A percentile compares a stretch with the other conserved stretches of the same genome.
Conservation (phyloP, 1,284 basidiomycete species). For the Pseudozyma tsukubaensis region DNA sequence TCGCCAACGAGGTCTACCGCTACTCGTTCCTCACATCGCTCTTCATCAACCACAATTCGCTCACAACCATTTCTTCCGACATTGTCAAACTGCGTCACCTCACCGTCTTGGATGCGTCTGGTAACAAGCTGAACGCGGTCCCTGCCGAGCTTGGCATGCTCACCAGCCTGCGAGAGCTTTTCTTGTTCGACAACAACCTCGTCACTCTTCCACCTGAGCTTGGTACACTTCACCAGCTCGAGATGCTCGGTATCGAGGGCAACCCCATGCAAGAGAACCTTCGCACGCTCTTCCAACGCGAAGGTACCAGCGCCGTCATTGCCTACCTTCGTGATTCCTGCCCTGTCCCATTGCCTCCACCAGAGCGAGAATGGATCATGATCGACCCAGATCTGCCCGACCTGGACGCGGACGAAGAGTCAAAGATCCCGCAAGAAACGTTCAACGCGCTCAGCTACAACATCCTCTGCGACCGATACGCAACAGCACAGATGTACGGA, state of each 20-base stretch:
- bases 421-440: slow-evolving; percentile 71
- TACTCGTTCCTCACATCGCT: slow-evolving; percentile 95
- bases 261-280: slow-evolving; percentile 87
- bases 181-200: slow-evolving; percentile 94
- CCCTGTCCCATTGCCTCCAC: slow-evolving; percentile 83
- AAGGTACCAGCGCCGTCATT: slow-evolving; percentile 88
- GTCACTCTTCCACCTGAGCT: slow-evolving; percentile 85
- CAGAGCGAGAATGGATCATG: slow-evolving; percentile 83
- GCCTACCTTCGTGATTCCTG: slow-evolving; percentile 88
- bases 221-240: slow-evolving; percentile 90
- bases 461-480: slow-evolving; percentile 91
- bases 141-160: slow-evolving; percentile 93
- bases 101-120: slow-evolving; percentile 90
- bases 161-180: slow-evolving; percentile 87
- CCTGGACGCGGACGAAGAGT: slow-evolving; percentile 67
- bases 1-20: slow-evolving; percentile 82
- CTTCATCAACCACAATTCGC: slow-evolving; percentile 95
- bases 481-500: slow-evolving; percentile 89
- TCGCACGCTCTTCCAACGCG: slow-evolving; percentile 87
- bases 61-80: slow-evolving; percentile 82
- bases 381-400: slow-evolving; percentile 77
- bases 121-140: slow-evolving; percentile 82
- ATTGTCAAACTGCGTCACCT: slow-evolving; percentile 87
- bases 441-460: slow-evolving; percentile 92
- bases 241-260: slow-evolving; percentile 92